Percentiles rank a stretch among this genome's conserved stretches.
These are phyloP conservation scores for Ambrosia trifida DNA, from an alignment of 129 eudicot species.

Conservation along the genomic window DNA sequence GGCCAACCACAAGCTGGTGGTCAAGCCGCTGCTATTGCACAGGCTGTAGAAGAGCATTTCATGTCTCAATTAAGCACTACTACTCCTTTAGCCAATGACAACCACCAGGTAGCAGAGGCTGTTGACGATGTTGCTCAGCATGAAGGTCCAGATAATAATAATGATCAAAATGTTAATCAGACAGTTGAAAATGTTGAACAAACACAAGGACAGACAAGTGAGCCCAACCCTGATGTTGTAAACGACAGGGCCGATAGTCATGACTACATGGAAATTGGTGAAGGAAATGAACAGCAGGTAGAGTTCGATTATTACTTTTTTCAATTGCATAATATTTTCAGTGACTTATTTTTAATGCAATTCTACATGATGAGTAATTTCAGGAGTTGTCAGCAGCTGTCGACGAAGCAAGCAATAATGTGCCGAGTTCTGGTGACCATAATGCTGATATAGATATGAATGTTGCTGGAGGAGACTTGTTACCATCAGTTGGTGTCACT, in stretches of 20 bases:
- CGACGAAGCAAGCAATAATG: conserved; percentile 39
- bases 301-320: conserved; percentile 9
- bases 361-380: conserved; percentile 29
- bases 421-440: conserved; percentile 41
- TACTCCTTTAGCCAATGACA: conserved; percentile 40
- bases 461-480: conserved; percentile 30
- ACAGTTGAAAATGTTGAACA: conserved; percentile 41
- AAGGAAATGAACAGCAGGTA: conserved; percentile 46
- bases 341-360: not conserved
- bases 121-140: conserved; percentile 38
- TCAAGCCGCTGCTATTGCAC: conserved; percentile 89
- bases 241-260: conserved; percentile 38
- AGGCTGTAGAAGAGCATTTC: conserved; percentile 85
- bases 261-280: conserved; percentile 70
- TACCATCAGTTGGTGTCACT: conserved; percentile 43
- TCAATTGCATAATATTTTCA: not conserved
- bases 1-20: conserved; percentile 92
- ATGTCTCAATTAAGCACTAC: conserved; percentile 53
- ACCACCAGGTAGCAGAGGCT: conserved; percentile 43
- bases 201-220: conserved; percentile 36
- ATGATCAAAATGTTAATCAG: conserved; percentile 37
- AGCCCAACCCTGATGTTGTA: too few species aligned
- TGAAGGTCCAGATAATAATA: conserved; percentile 41
- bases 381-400: conserved; percentile 47
- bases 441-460: conserved; percentile 59